Evolutionary conservation across 2,329 filamentous ascomycete genomes (phyloP), one percentile per base, ranked within the genome.

Genomic region (Hortaea werneckii): DNA sequence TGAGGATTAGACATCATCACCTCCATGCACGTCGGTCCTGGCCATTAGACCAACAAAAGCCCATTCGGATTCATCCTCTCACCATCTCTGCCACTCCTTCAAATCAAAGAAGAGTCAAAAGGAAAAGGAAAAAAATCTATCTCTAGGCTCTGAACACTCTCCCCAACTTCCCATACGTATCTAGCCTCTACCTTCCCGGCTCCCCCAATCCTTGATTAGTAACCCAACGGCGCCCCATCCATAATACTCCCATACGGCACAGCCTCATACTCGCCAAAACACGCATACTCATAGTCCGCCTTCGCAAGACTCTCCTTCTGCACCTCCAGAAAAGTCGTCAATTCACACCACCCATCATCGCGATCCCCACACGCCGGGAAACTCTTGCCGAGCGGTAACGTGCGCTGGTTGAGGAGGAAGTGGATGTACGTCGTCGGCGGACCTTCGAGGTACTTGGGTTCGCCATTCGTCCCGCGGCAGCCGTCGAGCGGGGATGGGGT

Each of bases 321-420:
- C 5, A 80, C 69, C 49, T 75, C 62, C 38, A 88, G 57, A 56
- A 88, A 87, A 0, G 80, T 80, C 3, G 73, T 72, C 41, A 88
- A 62, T 59, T 87, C 83, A 59, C 85, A 88, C 83, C 85, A 88
- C 0, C 84, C 85, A 61, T 88, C 85, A 39, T 80, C 75, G 4
- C 84, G 67, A 8, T 72, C 59, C 1, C 77, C 82, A 55, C 85
- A 88, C 48, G 79, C 76, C 1, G 75, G 64, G 50, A 85, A 80
- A 57, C 80, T 86, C 48, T 64, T 64, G 5, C 83, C 80, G 0
- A 88, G 67, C 1, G 84, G 84, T 3, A 88, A 57, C 0, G 83
- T 88, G 29, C 85, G 72, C 51, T 62, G 57, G 61, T 87, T 87
- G 39, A 87, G 71, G 2, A 87, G 65, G 56, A 88, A 85, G 61